Evolutionary conservation across 139 green algal species (phyloP), one percentile per base, ranked within the genome.

Genomic region (Coccomyxa sp.): DNA sequence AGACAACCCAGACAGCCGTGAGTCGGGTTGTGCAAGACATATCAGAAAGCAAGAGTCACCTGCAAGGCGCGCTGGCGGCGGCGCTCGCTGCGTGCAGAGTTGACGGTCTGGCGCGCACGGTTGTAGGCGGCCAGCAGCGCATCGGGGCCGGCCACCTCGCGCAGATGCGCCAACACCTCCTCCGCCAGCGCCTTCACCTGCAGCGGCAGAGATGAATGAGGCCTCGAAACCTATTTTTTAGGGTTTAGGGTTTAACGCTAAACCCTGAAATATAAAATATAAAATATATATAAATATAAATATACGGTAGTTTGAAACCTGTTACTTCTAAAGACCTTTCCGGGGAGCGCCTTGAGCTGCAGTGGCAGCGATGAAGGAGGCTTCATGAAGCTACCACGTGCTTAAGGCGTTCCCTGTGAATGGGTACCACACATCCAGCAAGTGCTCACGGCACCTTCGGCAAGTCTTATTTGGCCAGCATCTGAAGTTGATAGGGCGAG

Each of bases 151-250:
- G 95, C 88, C 76, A 92, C 79, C 17, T 76, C 80, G 9, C 92
- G 86, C 85, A 98, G 79, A 71, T 96, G 93, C 58, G 86, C 84
- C 38, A 95, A n/a, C 23, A 98, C 92, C 85, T 98, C 92, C 31
- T 92, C 88, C 0, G 80, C 88, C 67, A 96, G 85, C 71, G 59
- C 75, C 23, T 81, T 77, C 30, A 91, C 83, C 75, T 92, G 85
- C 38, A 51, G 38, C 38, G n/a, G n/a, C n/a, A n/a, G n/a, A n/a
- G n/a, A n/a, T n/a, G n/a, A n/a, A n/a, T n/a, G n/a, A n/a, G n/a
- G 60, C 86, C 81, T 77, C 12, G 0, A 71, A 68, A 82, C 21
- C 13, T 74, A 81, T 23, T 12, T 57, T 63, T 60, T n/a, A 38
- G 27, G n/a, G n/a, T n/a, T n/a, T n/a, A n/a, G n/a, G n/a, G n/a